Conservation (phyloP, 2,329 filamentous ascomycete species). For the Colletotrichum sp. region DNA sequence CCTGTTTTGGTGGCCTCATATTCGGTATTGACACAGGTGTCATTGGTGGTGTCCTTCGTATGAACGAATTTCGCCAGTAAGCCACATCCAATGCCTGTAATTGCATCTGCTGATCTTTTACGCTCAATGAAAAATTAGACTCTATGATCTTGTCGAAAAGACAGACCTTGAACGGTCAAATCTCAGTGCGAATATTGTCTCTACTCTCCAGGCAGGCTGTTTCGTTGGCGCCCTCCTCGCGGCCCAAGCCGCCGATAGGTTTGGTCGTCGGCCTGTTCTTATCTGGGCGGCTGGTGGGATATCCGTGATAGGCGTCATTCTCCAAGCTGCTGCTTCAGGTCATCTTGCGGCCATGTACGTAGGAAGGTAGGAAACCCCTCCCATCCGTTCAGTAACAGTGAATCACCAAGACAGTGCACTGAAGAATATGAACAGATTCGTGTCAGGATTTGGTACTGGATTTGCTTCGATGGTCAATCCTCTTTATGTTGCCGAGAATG, state of each 20-base stretch:
- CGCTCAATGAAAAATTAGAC: conserved; percentile 12
- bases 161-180: conserved; percentile 8
- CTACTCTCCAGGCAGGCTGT: conserved; percentile 59
- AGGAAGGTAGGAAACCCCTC: conserved; percentile 40
- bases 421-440: conserved; percentile 52
- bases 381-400: neutral
- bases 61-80: conserved; percentile 25
- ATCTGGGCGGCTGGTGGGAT: conserved; percentile 52
- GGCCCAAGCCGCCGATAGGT: conserved; percentile 59
- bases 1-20: conserved; percentile 20
- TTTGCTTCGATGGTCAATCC: conserved; percentile 58
- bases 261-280: conserved; percentile 57
- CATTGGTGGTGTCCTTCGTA: conserved; percentile 30
- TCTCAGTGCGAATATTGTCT: conserved; percentile 34
- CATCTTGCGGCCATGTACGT: conserved; percentile 61
- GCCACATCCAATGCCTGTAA: conserved; percentile 1
- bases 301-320: conserved; percentile 51
- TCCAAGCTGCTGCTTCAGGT: conserved; percentile 35
- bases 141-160: conserved; percentile 16
- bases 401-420: conserved; percentile 38
- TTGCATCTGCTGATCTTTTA: conserved; percentile 15
- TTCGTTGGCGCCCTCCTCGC: conserved; percentile 59
- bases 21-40: conserved; percentile 30
- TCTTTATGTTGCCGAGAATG: conserved; percentile 63
- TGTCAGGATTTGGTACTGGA: conserved; percentile 55